These are phyloP conservation scores for Bipolaris sorokiniana DNA, from an alignment of 2,329 filamentous ascomycete species.

Conservation along the genomic window DNA sequence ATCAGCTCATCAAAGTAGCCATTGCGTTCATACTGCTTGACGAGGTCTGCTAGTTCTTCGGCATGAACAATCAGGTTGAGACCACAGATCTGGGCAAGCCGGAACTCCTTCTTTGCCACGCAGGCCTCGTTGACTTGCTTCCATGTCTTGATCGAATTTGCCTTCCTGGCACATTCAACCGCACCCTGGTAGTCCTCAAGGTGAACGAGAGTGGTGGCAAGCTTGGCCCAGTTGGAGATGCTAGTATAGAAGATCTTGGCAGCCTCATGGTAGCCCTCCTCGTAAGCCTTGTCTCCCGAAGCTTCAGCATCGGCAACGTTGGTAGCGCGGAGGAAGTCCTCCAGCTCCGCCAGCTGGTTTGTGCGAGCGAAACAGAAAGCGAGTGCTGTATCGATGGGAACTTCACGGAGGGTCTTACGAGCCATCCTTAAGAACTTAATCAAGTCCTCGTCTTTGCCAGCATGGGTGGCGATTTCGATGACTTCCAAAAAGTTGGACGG, in stretches of 20 bases:
- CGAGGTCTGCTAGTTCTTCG: conserved; percentile 88
- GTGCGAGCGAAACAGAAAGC: conserved; percentile 93
- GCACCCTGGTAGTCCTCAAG: conserved; percentile 96
- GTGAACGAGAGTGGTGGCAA: conserved; percentile 96
- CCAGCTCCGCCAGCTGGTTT: conserved; percentile 88
- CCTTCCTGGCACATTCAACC: conserved; percentile 96
- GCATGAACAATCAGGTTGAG: conserved; percentile 97
- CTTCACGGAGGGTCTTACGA: conserved; percentile 93
- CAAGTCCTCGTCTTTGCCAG: conserved; percentile 96
- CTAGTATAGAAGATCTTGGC: conserved; percentile 99
- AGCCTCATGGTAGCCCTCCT: conserved; percentile 90
- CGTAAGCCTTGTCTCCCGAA: conserved; percentile 97
- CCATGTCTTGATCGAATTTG: conserved; percentile 99
- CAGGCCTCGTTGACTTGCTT: conserved; percentile 97
- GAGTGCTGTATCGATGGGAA: conserved; percentile 88
- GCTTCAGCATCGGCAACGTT: conserved; percentile 97
- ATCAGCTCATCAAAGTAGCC: conserved; percentile 99
- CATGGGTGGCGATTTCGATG: conserved; percentile 92
- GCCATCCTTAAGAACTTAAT: conserved; percentile 98
- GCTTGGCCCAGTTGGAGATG: conserved; percentile 99
- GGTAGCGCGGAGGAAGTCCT: conserved; percentile 90
- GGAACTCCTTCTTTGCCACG: conserved; percentile 97
- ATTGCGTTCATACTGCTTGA: conserved; percentile 95
- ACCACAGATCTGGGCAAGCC: conserved; percentile 97
- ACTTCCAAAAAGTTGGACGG: conserved; percentile 94